phyloP scores from a whole-genome alignment of 148 eudicot genomes.

The Chenopodium quinoa region DNA sequence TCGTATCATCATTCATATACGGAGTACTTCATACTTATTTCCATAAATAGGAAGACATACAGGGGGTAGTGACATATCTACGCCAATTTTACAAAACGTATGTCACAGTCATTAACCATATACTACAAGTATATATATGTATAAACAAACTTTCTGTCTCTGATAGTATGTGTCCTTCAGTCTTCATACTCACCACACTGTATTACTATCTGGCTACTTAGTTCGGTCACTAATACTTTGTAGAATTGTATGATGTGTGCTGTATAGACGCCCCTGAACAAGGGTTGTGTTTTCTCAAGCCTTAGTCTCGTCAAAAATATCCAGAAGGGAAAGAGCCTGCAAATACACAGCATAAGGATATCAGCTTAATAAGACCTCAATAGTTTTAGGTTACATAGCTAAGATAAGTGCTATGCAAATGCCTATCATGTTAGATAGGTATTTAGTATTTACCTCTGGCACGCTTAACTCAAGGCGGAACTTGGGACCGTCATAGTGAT shows the following conservation, averaged over 20 bases:
- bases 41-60: conserved; percentile 8
- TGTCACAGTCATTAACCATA: neutral
- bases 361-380: neutral
- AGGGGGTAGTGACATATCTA: conserved; percentile 9
- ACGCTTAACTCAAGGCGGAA: conserved; percentile 94
- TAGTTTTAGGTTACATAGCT: neutral
- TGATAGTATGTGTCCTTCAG: neutral
- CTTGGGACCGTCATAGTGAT: conserved; percentile 98
- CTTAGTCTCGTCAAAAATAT: conserved; percentile 44
- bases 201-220: conserved; percentile 7
- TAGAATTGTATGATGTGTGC: neutral
- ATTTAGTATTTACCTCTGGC: conserved; percentile 65
- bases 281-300: conserved; percentile 26
- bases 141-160: neutral
- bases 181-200: conserved; percentile 6
- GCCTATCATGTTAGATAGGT: neutral
- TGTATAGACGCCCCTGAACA: neutral
- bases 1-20: conserved; percentile 4
- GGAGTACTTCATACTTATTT: neutral
- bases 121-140: too few species aligned
- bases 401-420: neutral
- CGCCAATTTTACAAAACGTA: conserved; percentile 22
- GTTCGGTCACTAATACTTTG: conserved; percentile 1
- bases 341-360: conserved; percentile 9
- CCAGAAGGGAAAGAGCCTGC: conserved; percentile 75